Evolutionary conservation across 306 rosid genomes (phyloP), one percentile per base, ranked within the genome.

Genomic region (peach (Prunus persica)): DNA sequence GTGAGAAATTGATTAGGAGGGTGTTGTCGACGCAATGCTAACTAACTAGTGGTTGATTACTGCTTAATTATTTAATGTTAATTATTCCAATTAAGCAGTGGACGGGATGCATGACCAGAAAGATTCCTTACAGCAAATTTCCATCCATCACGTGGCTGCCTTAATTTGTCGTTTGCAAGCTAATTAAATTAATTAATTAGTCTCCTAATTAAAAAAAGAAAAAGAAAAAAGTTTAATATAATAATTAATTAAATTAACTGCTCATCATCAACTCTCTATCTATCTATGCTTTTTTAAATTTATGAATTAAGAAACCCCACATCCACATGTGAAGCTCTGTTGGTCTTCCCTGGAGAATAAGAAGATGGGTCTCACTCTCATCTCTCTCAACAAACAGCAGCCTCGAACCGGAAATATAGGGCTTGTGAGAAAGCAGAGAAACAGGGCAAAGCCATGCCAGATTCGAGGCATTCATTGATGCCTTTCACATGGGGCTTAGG

Each of bases 401-500:
- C 68, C 46, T 45, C 75, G 75, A 71, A 71, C 76, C 83, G 81
- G 76, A 79, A 79, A 75, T 79, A 65, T 57, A 79, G 83, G 86
- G 75, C 65, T 20, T 38, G 65, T 55, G 46, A 71, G 51, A 55
- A 66, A 2, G 71, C 51, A 43, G 46, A 47, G 30, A 65, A 56
- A 73, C 46, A 28, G 24, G 38, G 43, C 43, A 43, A 47, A 46
- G 50, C 56, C 71, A 47, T 50, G 47, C 38, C 79, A 82, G 82
- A 78, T 82, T 82, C 79, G 68, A 69, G 82, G 79, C 75, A 75
- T 76, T 41, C 58, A 69, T 76, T 67, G 81, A 71, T 80, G 84
- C 79, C 82, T 62, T 84, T 80, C 87, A 84, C 84, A 80, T 84
- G 87, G 71, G 81, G 68, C 72, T 72, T 58, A 54, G 52, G 67